Conservation (phyloP, 176 grass and related monocot species). For the Areca catechu region DNA sequence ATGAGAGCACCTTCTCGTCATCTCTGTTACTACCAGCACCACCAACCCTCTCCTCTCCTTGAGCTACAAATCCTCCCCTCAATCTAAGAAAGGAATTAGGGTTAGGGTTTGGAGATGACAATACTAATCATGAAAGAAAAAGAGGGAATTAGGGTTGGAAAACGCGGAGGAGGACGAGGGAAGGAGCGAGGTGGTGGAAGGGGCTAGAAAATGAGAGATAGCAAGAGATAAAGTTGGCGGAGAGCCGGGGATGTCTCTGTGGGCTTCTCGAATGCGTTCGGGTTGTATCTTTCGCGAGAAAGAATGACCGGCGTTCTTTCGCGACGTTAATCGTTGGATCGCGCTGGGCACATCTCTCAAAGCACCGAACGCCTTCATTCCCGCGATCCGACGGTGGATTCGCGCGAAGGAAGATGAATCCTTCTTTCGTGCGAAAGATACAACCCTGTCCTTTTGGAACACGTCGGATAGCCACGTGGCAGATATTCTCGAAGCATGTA, state of each 20-base stretch:
- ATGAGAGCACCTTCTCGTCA: slow-evolving; percentile 97
- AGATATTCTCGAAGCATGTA: slow-evolving; percentile 23
- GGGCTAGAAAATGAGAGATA: slow-evolving; percentile 1
- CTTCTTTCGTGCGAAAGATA: too few species aligned
- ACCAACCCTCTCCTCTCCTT: neutral
- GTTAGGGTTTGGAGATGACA: neutral
- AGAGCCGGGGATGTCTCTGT: neutral
- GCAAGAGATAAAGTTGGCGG: slow-evolving; percentile 3
- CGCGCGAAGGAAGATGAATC: too few species aligned
- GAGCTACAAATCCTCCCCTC: neutral
- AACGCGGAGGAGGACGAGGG: neutral
- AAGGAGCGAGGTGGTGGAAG: neutral
- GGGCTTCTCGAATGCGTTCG: too few species aligned
- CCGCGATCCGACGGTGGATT: too few species aligned
- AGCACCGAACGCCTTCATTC: too few species aligned
- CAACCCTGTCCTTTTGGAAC: neutral
- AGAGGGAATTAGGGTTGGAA: neutral
- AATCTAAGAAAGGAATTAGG: neutral
- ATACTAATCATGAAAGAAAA: too few species aligned
- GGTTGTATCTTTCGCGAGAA: too few species aligned
- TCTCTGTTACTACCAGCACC: slow-evolving; percentile 14
- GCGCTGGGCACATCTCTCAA: too few species aligned
- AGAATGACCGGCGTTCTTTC: too few species aligned
- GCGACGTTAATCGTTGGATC: too few species aligned
- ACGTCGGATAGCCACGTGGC: slow-evolving; percentile 62